Evolutionary conservation across 352 stramenopile species (phyloP).

Genomic region (Pythium myriotylum): DNA sequence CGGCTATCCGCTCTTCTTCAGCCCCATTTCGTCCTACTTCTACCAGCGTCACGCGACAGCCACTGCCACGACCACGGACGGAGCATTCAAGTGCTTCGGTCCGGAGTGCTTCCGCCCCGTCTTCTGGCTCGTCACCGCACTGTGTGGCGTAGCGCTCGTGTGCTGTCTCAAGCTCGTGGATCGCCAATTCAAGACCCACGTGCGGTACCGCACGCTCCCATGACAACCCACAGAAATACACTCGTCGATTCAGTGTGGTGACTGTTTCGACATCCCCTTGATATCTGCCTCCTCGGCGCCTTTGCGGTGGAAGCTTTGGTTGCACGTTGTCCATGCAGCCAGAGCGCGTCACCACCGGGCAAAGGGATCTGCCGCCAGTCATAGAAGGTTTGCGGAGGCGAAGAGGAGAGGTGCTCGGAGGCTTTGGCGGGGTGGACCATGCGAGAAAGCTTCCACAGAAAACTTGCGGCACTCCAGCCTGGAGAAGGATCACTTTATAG

Average conservation of each 20-base stretch:
- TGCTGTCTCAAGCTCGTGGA: constrained; percentile 52
- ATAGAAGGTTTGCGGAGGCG: too few relatives aligned
- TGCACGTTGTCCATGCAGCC: neutral
- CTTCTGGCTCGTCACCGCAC: constrained; percentile 57
- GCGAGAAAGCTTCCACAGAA: constrained; percentile 18
- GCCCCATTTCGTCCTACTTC: constrained; percentile 71
- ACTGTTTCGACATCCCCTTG: neutral
- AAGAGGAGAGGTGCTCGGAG: too few relatives aligned
- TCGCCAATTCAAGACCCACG: constrained; percentile 23
- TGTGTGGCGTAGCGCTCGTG: constrained; percentile 56
- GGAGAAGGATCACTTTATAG: constrained; percentile 4
- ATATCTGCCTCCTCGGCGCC: neutral
- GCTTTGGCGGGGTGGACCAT: neutral
- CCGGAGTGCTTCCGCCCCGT: constrained; percentile 61
- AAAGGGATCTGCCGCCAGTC: too few relatives aligned
- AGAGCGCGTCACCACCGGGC: too few relatives aligned
- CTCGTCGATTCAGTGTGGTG: neutral
- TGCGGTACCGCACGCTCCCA: constrained; percentile 21
- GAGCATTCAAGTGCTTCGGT: constrained; percentile 62
- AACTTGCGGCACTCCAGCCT: neutral
- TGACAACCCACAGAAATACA: constrained; percentile 4
- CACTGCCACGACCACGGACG: constrained; percentile 17
- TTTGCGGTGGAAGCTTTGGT: neutral
- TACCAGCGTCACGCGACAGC: constrained; percentile 49
- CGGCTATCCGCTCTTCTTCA: constrained; percentile 79